Evolutionary conservation across 2,329 filamentous ascomycete genomes (phyloP).

Genomic region (Penicillium sp.): DNA sequence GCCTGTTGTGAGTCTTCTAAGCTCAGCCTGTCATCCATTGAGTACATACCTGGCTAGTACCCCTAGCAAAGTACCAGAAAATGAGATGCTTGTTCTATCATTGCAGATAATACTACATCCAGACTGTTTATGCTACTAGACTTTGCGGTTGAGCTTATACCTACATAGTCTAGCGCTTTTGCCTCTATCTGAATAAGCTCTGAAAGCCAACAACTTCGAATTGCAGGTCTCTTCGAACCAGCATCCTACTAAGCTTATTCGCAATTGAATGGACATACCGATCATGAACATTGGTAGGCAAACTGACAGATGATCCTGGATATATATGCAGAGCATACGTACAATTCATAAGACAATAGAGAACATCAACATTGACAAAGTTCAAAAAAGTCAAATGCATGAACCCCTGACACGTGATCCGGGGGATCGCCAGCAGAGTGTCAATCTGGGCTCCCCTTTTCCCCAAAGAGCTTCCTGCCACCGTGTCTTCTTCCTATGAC

Average conservation of each 20-base stretch:
- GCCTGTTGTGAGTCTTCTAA: no score
- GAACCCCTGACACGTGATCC: constrained; percentile 17
- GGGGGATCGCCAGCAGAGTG: constrained; percentile 14
- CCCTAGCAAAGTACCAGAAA: no score
- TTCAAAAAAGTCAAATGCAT: not conserved
- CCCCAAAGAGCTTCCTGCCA: constrained; percentile 17
- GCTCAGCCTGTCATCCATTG: not conserved
- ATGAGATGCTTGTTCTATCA: no score
- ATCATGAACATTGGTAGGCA: not conserved
- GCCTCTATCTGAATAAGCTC: no score
- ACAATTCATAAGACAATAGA: not conserved
- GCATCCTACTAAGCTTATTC: no score
- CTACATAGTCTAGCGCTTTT: no score
- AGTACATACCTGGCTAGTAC: no score
- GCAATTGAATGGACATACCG: not conserved
- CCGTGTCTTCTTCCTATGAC: constrained; percentile 19
- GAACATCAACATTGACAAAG: not conserved
- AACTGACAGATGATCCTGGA: not conserved
- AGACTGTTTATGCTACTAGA: no score
- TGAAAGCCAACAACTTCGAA: not conserved
- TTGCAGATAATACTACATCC: no score
- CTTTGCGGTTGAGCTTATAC: no score
- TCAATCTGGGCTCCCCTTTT: constrained; percentile 20
- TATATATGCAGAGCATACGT: not conserved
- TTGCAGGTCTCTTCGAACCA: not conserved